Evolutionary conservation across 169 alveolate species (phyloP).

Genomic region (Amoebophrya sp.): DNA sequence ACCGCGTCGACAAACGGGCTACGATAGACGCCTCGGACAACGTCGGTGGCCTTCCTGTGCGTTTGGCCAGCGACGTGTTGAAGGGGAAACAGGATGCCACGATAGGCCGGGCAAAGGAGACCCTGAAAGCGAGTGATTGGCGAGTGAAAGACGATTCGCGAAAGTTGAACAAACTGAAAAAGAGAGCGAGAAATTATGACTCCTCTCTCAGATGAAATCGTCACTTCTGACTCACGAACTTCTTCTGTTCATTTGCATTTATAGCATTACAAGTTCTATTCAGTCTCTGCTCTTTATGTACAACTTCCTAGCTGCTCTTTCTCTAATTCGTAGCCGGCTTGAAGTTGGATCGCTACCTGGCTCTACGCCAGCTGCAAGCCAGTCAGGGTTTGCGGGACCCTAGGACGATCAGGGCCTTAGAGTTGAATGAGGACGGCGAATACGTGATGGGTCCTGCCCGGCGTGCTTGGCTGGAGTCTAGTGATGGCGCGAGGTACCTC

Average conservation of each 20-base stretch:
- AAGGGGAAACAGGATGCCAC: no score
- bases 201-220: no score
- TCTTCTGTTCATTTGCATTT: no score
- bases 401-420: neutral
- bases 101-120: neutral
- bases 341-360: neutral
- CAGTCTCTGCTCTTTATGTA: no score
- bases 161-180: neutral
- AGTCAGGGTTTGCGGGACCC: neutral
- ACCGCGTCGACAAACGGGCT: neutral
- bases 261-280: no score
- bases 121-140: neutral
- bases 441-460: neutral
- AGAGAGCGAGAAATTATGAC: neutral
- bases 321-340: no score
- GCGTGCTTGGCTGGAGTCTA: neutral
- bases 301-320: no score
- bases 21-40: neutral
- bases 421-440: neutral
- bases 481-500: neutral
- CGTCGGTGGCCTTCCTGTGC: no score
- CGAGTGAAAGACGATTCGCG: neutral
- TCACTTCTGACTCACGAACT: no score
- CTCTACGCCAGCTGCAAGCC: neutral
- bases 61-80: no score